A percentile compares a stretch with the other conserved stretches of the same genome.
Conservation (phyloP, 176 grass and related monocot genomes). For the Hsuehochloa calcarea region DNA sequence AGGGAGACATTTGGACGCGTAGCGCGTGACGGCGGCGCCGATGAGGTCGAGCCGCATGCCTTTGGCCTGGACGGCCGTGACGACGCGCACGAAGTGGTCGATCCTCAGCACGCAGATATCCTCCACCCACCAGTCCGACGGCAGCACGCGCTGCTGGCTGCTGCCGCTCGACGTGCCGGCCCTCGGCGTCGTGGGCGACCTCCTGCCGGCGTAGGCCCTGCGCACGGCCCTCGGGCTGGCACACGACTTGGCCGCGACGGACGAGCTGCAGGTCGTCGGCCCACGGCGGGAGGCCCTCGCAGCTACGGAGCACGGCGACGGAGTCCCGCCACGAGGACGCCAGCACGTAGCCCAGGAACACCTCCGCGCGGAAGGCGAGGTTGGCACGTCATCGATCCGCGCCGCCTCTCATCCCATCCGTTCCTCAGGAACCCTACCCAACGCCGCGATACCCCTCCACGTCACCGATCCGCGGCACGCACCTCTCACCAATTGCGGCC, state of each 20-base stretch:
- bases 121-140: constrained; percentile 93
- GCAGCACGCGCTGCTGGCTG: constrained; percentile 48
- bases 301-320: constrained; percentile 85
- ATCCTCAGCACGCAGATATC: constrained; percentile 79
- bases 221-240: constrained; percentile 75
- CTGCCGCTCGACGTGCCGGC: constrained; percentile 24
- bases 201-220: constrained; percentile 71
- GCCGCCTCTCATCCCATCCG: background rate
- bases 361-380: constrained; percentile 75
- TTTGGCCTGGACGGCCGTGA: constrained; percentile 89
- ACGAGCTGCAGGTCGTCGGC: constrained; percentile 96
- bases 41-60: constrained; percentile 94
- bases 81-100: constrained; percentile 84
- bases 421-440: background rate
- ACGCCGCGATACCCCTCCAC: background rate
- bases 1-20: constrained; percentile 84
- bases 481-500: background rate
- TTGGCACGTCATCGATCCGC: constrained; percentile 29
- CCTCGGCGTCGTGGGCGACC: background rate
- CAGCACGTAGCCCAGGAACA: constrained; percentile 91
- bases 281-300: constrained; percentile 87
- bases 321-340: constrained; percentile 96
- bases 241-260: constrained; percentile 93
- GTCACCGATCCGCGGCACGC: background rate
- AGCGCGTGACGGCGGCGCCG: constrained; percentile 79